Base-by-base conservation (phyloP, 352 stramenopile genomes). In the Phytophthora brassicae region DNA sequence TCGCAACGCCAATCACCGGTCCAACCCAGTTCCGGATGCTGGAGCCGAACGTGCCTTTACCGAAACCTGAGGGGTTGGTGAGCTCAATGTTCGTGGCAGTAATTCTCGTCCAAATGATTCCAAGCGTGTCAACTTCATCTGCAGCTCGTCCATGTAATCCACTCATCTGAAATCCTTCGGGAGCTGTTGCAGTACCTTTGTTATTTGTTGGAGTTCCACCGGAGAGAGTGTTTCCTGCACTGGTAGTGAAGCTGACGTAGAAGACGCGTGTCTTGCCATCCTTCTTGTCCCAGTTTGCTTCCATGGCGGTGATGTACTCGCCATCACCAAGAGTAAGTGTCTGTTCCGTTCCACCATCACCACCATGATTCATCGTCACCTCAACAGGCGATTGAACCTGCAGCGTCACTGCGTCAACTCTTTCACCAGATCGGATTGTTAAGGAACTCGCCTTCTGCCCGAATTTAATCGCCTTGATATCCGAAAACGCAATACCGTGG, bases 231-330 rank as follows among this genome's bases (percentile, higher is more conserved):
- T 69, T 68, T 3, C 68, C 71, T 0, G 64, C 58, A 38, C 62
- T 79, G 9, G 74, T 61, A 12, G 31, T 50, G 11, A 61, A 65
- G 28, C 36, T 66, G 1, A 56, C 19, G 43, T 53, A 66, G 48
- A 78, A 84, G 12, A 80, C 67, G n/a, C 70, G 67, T n/a, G 75
- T 84, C 33, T 55, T 46, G 20, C 54, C 49, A 45, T 56, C 47
- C 12, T 79, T 68, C 70, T 77, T 70, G n/a, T 31, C 70, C 67
- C 64, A 75, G 42, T 84, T 65, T 12, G 62, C 36, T 57, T 84
- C 72, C 47, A 81, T 65, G 12, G 72, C 72, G 43, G 46, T 72
- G 46, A 81, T 66, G 24, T 77, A 74, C 63, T 84, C 75, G 7
- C 59, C 72, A 4, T 49, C 44, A 16, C 46, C 63, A 5, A 81